Evolutionary conservation across 1,284 basidiomycete genomes (phyloP), one percentile per base, ranked within the genome.

Genomic region (Pulveroboletus ridleyi): DNA sequence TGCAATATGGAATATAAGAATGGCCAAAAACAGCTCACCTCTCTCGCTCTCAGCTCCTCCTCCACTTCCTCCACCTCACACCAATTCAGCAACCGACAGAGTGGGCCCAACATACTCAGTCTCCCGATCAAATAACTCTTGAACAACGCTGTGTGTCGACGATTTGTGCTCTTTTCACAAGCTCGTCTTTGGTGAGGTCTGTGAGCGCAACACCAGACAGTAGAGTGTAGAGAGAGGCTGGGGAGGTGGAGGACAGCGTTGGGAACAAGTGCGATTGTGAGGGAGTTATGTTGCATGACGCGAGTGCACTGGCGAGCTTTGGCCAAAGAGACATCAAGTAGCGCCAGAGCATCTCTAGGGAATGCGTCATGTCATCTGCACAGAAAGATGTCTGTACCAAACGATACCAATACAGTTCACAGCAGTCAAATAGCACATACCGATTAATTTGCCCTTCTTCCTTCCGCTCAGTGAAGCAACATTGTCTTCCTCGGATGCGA

Each of bases 41-140:
- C 90, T 42, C 92, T 86, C 46, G 89, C 88, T 68, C 88, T 85
- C 54, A 99, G 79, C 64, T 96, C 87, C 73, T 93, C 94, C 76
- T 99, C 96, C 1, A 99, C 95, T 74, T 99, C 95, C 3, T 90
- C 89, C 0, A 99, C 95, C 74, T 99, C 95, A 78, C 96, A 99
- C 95, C 96, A 99, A 77, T 99, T 99, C 25, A 94, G 89, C 50
- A 97, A 83, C 49, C 98, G 86, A 78, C 97, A 99, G 54, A 99
- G 78, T 33, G 95, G 89, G 0, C 95, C 95, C 8, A 99, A 82
- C 64, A 99, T 80, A 14, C 86, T 88, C 0, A 97, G 96, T 63
- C 93, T 85, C 41, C 92, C 91, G 47, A 93, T 83, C 25, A 99
- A 80, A 76, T 98, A 99, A 14, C 92, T 91, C 79, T 98, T 98